Percentiles rank a stretch among this genome's conserved stretches.
Evolutionary conservation across 768 basidiomycete genomes (phyloP).

Genomic region (Trametes coccinea): DNA sequence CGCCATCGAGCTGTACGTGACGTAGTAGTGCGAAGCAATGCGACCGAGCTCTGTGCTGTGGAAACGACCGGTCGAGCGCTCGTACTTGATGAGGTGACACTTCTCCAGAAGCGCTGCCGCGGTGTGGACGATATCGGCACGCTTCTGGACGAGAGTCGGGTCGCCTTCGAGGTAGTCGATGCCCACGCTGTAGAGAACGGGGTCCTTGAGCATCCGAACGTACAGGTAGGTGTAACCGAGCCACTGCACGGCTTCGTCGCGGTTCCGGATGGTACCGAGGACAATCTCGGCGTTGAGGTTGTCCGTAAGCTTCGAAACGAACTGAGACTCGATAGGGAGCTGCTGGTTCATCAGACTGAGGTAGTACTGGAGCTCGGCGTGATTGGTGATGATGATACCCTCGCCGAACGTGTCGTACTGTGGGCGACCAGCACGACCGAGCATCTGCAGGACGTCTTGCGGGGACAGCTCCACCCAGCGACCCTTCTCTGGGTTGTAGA

Average conservation of each 20-base stretch:
- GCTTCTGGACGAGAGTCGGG: constrained; percentile 80
- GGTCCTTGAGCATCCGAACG: constrained; percentile 88
- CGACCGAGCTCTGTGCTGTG: constrained; percentile 91
- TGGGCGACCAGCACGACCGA: constrained; percentile 95
- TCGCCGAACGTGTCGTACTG: constrained; percentile 98
- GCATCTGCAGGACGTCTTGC: constrained; percentile 98
- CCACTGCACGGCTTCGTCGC: constrained; percentile 98
- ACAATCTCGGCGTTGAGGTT: constrained; percentile 98
- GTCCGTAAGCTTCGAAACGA: constrained; percentile 89
- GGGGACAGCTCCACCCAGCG: constrained; percentile 94
- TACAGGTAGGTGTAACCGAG: constrained; percentile 92
- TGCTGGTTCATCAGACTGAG: constrained; percentile 95
- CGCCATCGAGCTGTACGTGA: constrained; percentile 94
- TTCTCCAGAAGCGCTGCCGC: constrained; percentile 94
- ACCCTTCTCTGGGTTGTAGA: constrained; percentile 98
- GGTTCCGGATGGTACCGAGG: constrained; percentile 88
- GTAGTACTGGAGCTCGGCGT: constrained; percentile 96
- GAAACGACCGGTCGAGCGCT: constrained; percentile 83
- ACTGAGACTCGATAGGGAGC: constrained; percentile 95
- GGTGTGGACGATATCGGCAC: constrained; percentile 90
- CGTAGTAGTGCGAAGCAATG: constrained; percentile 95
- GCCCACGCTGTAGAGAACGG: constrained; percentile 83
- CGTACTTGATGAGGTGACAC: constrained; percentile 92
- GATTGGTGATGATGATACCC: constrained; percentile 98
- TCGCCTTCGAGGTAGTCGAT: constrained; percentile 92